Conservation (phyloP, 2,329 filamentous ascomycete genomes). For the Thelonectria rubi region DNA sequence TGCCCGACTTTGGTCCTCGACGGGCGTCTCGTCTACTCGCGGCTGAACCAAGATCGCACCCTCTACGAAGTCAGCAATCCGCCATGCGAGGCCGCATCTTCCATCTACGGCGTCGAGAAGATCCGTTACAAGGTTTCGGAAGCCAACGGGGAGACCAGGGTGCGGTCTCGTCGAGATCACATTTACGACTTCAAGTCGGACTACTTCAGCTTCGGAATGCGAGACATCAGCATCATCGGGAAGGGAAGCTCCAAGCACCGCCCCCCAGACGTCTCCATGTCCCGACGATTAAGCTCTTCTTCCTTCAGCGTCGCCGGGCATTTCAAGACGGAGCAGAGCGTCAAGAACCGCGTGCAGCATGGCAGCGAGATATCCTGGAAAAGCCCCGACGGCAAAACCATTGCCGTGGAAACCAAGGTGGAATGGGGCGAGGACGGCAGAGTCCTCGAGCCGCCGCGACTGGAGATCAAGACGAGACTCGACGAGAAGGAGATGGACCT, state of each 20-base stretch:
- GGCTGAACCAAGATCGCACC: constrained; percentile 27
- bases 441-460: constrained; percentile 29
- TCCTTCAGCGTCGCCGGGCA: constrained; percentile 36
- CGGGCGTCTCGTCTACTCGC: constrained; percentile 32
- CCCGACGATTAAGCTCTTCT: constrained; percentile 28
- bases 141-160: constrained; percentile 19
- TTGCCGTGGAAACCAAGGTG: constrained; percentile 40
- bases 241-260: constrained; percentile 34
- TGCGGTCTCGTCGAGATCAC: constrained; percentile 39
- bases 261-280: constrained; percentile 32
- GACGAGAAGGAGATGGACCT: constrained; percentile 42
- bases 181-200: constrained; percentile 43
- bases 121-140: constrained; percentile 36
- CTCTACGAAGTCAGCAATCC: constrained; percentile 43
- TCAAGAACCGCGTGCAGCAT: constrained; percentile 35
- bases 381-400: constrained; percentile 28
- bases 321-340: constrained; percentile 34
- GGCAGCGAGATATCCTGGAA: constrained; percentile 41
- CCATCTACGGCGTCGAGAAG: constrained; percentile 41
- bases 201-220: constrained; percentile 3
- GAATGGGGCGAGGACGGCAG: constrained; percentile 33
- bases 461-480: constrained; percentile 34
- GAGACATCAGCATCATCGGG: constrained; percentile 32
- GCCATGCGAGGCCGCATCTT: constrained; percentile 30
- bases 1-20: constrained; percentile 36